These are phyloP conservation scores for Coemansia interrupta DNA, from an alignment of 192 early-diverging fungal species.

Conservation along the genomic window DNA sequence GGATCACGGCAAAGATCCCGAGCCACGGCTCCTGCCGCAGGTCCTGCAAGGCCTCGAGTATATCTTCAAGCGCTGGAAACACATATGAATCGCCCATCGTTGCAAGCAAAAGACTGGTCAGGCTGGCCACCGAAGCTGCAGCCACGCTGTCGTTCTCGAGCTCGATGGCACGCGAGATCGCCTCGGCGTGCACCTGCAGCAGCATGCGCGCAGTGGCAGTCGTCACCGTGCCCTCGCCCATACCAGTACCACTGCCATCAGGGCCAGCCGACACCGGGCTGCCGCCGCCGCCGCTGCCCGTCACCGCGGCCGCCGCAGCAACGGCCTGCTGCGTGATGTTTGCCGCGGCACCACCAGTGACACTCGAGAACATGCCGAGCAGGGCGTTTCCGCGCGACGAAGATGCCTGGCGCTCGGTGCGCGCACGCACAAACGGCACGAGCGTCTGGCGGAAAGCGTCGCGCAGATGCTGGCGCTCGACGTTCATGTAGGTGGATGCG, in stretches of 20 bases:
- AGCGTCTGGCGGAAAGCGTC: conserved; percentile 62
- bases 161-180: conserved; percentile 74
- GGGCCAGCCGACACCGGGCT: conserved; percentile 2
- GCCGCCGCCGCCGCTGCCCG: not conserved
- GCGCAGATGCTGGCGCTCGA: conserved; percentile 67
- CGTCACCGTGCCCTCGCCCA: conserved; percentile 21
- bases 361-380: conserved; percentile 49
- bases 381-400: conserved; percentile 42
- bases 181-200: conserved; percentile 72
- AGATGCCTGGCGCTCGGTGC: conserved; percentile 29
- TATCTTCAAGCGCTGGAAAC: conserved; percentile 76
- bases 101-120: conserved; percentile 76
- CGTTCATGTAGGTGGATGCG: conserved; percentile 79
- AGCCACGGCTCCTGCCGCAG: conserved; percentile 42
- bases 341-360: conserved; percentile 15
- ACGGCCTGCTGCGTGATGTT: not conserved
- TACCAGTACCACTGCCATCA: too few species aligned
- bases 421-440: conserved; percentile 49
- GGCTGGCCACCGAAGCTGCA: conserved; percentile 59
- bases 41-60: conserved; percentile 41
- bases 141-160: conserved; percentile 63
- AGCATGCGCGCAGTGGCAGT: conserved; percentile 36
- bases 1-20: conserved; percentile 27
- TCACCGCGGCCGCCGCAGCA: not conserved
- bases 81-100: conserved; percentile 80